These are phyloP conservation scores for Escallonia rubra DNA, from an alignment of 129 eudicot genomes.

Conservation along the genomic window DNA sequence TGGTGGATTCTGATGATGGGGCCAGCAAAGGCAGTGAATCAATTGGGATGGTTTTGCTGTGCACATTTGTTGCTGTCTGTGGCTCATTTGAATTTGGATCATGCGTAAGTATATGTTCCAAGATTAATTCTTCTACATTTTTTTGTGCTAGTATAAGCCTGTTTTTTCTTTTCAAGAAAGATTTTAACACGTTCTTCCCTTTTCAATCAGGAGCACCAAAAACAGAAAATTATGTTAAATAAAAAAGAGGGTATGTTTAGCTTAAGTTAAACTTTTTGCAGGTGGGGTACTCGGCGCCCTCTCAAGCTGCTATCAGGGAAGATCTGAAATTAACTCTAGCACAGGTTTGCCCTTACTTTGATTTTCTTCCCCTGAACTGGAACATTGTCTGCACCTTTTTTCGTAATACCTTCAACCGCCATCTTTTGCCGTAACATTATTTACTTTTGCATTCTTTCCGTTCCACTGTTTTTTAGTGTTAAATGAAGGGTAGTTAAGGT, in stretches of 20 bases:
- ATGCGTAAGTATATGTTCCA: constrained; percentile 55
- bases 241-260: constrained; percentile 6
- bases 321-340: constrained; percentile 66
- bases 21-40: constrained; percentile 25
- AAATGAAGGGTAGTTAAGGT: no score
- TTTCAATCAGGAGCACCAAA: constrained; percentile 11
- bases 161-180: neutral
- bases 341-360: constrained; percentile 30
- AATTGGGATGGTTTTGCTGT: constrained; percentile 60
- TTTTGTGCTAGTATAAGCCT: neutral
- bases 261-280: constrained; percentile 36
- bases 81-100: constrained; percentile 89
- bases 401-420: no score
- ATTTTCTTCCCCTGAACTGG: neutral
- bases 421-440: no score
- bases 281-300: constrained; percentile 94
- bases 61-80: constrained; percentile 85
- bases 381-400: no score
- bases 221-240: neutral
- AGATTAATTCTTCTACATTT: neutral
- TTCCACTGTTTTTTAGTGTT: no score
- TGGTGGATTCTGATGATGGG: constrained; percentile 24
- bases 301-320: constrained; percentile 66
- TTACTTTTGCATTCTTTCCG: no score
- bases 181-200: constrained; percentile 4